Conservation (phyloP, 306 rosid species). For the Clitoria ternatea region DNA sequence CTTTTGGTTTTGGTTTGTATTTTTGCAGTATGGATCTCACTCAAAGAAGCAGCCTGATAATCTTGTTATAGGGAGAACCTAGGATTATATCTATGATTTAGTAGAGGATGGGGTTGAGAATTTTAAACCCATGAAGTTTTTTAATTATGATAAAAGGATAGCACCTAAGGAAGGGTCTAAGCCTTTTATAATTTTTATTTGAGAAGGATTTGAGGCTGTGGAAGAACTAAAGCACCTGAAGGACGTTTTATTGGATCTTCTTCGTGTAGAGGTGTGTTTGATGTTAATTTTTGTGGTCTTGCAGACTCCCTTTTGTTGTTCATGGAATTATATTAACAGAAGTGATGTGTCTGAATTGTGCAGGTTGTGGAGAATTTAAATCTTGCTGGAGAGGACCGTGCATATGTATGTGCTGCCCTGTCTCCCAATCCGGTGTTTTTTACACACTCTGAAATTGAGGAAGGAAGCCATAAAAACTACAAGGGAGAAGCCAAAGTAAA, state of each 20-base stretch:
- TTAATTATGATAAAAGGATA: slow-evolving; percentile 63
- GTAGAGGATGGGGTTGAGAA: slow-evolving; percentile 92
- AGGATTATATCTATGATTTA: slow-evolving; percentile 83
- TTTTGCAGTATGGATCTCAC: slow-evolving; percentile 89
- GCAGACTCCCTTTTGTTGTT: background rate
- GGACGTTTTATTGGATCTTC: slow-evolving; percentile 79
- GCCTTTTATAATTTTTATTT: slow-evolving; percentile 70
- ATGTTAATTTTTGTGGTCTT: slow-evolving; percentile 6
- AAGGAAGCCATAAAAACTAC: slow-evolving; percentile 80
- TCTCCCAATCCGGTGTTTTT: slow-evolving; percentile 72
- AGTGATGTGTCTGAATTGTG: slow-evolving; percentile 15
- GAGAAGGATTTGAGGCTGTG: slow-evolving; percentile 83
- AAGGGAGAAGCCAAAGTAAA: slow-evolving; percentile 70
- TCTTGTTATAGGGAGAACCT: slow-evolving; percentile 77
- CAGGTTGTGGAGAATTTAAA: slow-evolving; percentile 83
- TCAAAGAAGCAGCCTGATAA: slow-evolving; percentile 93
- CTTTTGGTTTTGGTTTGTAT: slow-evolving; percentile 14
- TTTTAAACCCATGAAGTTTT: slow-evolving; percentile 58
- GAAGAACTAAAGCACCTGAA: slow-evolving; percentile 76
- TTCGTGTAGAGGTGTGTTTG: slow-evolving; percentile 77
- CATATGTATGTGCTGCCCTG: slow-evolving; percentile 67
- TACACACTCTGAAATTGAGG: slow-evolving; percentile 77
- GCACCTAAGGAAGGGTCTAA: slow-evolving; percentile 81
- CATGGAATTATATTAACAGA: background rate
- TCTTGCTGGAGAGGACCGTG: slow-evolving; percentile 80